Conservation (phyloP, 805 yeast species). For the Cyberlindnera petersonii region DNA sequence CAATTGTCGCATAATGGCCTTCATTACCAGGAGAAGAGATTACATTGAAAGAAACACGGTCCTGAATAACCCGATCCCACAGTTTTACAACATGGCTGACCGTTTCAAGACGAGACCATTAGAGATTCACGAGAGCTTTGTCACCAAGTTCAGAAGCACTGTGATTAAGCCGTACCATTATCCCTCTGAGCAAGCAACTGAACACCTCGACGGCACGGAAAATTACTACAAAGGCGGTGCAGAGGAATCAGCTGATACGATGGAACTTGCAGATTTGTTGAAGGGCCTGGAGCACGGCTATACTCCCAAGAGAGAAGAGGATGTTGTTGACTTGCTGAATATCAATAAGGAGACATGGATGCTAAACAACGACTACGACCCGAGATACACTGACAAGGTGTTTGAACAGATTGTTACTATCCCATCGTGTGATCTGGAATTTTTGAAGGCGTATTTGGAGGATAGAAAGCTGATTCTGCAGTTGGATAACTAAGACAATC, state of each 20-base stretch:
- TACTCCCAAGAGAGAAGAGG: conserved; percentile 2
- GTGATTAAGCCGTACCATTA: conserved; percentile 18
- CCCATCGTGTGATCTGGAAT: no score
- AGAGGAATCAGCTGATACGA: background rate
- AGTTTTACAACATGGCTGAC: conserved; percentile 11
- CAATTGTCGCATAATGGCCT: conserved; percentile 21
- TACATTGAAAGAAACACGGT: conserved; percentile 20
- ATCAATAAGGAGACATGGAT: conserved; percentile 3
- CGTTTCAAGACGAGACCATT: conserved; percentile 19
- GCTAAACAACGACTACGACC: conserved; percentile 20
- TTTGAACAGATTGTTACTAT: conserved; percentile 9
- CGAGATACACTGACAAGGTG: conserved; percentile 20
- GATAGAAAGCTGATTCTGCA: no score
- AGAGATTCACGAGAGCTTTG: conserved; percentile 20
- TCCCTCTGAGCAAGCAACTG: conserved; percentile 16
- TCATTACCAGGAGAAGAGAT: conserved; percentile 17
- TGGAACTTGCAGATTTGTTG: conserved; percentile 2
- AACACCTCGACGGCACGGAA: background rate
- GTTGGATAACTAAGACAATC: no score
- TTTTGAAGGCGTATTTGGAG: no score
- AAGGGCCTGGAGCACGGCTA: background rate
- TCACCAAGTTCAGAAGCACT: conserved; percentile 16
- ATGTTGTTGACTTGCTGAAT: conserved; percentile 7
- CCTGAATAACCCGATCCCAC: conserved; percentile 24
- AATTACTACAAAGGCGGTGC: conserved; percentile 12